Conservation (phyloP, 139 green algal species). For the Gonium pectorale region DNA sequence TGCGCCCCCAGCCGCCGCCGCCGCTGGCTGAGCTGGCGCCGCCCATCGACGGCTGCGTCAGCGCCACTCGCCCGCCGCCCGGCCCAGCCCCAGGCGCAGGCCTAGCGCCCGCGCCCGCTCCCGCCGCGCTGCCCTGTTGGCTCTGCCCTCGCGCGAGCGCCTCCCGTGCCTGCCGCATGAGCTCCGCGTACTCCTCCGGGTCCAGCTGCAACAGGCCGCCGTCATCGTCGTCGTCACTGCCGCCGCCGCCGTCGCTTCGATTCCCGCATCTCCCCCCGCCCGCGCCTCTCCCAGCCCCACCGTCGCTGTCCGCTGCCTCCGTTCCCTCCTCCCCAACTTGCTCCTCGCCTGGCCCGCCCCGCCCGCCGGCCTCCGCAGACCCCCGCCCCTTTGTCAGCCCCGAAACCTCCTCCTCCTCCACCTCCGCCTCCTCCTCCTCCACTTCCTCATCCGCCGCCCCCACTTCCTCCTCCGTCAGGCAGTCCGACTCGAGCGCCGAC, state of each 20-base stretch:
- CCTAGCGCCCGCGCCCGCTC: not conserved
- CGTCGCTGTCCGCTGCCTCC: not conserved
- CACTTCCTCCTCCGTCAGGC: not conserved
- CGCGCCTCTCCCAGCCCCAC: too few species aligned
- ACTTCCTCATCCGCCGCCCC: not conserved
- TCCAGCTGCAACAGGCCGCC: constrained; percentile 26
- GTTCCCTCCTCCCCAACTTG: not conserved
- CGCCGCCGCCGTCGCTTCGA: not conserved
- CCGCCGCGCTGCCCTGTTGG: too few species aligned
- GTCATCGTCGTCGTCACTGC: too few species aligned
- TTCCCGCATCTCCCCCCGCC: too few species aligned
- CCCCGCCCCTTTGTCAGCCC: not conserved
- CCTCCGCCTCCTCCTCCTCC: not conserved
- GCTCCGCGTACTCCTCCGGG: constrained; percentile 19
- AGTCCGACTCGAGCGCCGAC: too few species aligned
- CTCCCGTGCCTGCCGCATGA: constrained; percentile 38
- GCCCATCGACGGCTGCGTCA: not conserved
- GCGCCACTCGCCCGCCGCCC: constrained; percentile 6
- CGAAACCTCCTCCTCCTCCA: not conserved
- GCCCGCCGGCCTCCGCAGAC: too few species aligned
- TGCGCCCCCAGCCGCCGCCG: constrained; percentile 11
- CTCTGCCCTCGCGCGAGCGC: not conserved
- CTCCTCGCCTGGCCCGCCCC: not conserved
- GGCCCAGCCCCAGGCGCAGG: not conserved
- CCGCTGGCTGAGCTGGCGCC: not conserved